Evolutionary conservation across 768 basidiomycete species (phyloP).

Genomic region (button mushroom (Agaricus bisporus)): DNA sequence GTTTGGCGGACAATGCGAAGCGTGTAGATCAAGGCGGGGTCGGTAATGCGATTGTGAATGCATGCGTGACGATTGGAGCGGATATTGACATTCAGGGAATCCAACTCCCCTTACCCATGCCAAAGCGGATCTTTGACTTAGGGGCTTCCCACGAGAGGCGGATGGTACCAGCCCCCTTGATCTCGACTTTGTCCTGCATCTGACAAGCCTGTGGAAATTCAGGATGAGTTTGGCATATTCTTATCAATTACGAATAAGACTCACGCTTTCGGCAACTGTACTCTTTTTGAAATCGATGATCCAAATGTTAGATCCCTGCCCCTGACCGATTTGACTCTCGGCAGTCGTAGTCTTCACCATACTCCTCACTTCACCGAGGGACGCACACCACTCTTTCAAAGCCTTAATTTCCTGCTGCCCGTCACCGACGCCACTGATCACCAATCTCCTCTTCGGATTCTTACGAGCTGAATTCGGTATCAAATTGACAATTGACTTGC

Average conservation of each 20-base stretch:
- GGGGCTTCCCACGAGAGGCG: constrained; percentile 27
- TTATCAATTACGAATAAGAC: constrained; percentile 8
- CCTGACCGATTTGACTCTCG: background rate
- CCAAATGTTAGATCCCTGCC: constrained; percentile 1
- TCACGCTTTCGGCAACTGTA: constrained; percentile 32
- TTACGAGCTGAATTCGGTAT: constrained; percentile 12
- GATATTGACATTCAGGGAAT: background rate
- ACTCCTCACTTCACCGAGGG: constrained; percentile 27
- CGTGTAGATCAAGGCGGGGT: background rate
- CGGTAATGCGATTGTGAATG: background rate
- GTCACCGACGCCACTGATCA: constrained; percentile 25
- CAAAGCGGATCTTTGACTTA: constrained; percentile 12
- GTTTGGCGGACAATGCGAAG: background rate
- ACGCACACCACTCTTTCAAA: constrained; percentile 29
- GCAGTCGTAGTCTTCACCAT: constrained; percentile 17
- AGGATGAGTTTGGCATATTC: background rate
- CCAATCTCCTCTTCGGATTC: constrained; percentile 22
- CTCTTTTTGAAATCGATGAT: constrained; percentile 30
- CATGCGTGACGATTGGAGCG: background rate
- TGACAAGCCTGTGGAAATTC: constrained; percentile 27
- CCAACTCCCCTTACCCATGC: constrained; percentile 5
- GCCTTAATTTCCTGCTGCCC: constrained; percentile 22
- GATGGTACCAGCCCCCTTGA: constrained; percentile 35
- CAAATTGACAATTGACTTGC: constrained; percentile 6
- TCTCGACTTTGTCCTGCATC: constrained; percentile 30